Evolutionary conservation across 768 basidiomycete genomes (phyloP).

Genomic region (Amanita brunnescens): DNA sequence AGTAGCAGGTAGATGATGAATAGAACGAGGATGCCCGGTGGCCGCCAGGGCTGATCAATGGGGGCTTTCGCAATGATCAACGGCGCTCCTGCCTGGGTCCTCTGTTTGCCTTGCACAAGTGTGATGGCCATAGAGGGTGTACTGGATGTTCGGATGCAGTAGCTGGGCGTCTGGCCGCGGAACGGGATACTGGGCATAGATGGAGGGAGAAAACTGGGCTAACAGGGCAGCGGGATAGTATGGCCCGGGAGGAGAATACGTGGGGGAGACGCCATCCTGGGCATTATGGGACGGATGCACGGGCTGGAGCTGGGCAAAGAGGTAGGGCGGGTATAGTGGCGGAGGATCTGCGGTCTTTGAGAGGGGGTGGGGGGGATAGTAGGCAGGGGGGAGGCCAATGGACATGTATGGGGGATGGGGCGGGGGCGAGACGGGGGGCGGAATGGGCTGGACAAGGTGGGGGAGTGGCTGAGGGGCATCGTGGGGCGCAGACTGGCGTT

Average conservation of each 20-base stretch:
- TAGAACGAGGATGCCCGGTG: not conserved
- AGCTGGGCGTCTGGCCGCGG: not conserved
- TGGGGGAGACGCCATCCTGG: conserved; percentile 33
- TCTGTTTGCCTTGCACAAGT: not conserved
- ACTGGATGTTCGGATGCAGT: not conserved
- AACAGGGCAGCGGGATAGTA: conserved; percentile 42
- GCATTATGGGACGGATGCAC: conserved; percentile 24
- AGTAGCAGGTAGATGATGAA: not conserved
- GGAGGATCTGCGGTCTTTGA: conserved; percentile 45
- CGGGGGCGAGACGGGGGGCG: conserved; percentile 35
- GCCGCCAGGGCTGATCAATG: not conserved
- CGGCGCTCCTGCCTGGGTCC: not conserved
- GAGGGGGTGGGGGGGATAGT: conserved; percentile 45
- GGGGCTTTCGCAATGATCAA: conserved; percentile 1
- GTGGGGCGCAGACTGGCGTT: conserved; percentile 36
- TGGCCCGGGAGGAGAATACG: conserved; percentile 25
- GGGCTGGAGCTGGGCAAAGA: conserved; percentile 35
- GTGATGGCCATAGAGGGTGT: not conserved
- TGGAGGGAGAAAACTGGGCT: conserved; percentile 34
- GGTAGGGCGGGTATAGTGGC: conserved; percentile 45
- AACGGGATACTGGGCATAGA: conserved; percentile 33
- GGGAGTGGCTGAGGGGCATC: conserved; percentile 31
- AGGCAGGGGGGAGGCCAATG: conserved; percentile 44
- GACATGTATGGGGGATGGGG: conserved; percentile 43
- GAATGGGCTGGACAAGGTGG: conserved; percentile 29